These are phyloP conservation scores for Verticillium longisporum DNA, from an alignment of 2,329 filamentous ascomycete genomes.

Conservation along the genomic window DNA sequence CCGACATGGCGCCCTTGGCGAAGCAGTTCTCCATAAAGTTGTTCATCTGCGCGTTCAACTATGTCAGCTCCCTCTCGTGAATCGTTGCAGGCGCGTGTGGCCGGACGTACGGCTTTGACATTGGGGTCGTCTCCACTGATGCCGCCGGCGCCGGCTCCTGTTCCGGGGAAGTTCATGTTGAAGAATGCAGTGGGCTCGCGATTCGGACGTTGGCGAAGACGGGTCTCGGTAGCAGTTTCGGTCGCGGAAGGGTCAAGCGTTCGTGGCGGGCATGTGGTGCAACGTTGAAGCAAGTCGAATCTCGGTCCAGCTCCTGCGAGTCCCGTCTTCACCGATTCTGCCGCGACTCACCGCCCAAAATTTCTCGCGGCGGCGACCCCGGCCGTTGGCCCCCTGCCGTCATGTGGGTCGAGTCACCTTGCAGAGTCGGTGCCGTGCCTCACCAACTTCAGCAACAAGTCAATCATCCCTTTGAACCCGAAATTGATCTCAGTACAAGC, in stretches of 20 bases:
- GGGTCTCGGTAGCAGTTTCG: neutral
- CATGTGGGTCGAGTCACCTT: no score
- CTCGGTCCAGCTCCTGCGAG: neutral
- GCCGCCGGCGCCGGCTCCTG: constrained; percentile 14
- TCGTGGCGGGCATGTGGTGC: neutral
- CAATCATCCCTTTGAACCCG: no score
- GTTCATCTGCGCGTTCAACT: constrained; percentile 55
- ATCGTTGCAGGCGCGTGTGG: neutral
- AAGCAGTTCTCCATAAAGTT: constrained; percentile 85
- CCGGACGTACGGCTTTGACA: constrained; percentile 38
- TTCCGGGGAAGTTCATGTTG: constrained; percentile 32
- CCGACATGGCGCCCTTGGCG: constrained; percentile 81
- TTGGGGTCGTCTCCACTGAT: constrained; percentile 40
- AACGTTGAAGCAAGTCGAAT: neutral
- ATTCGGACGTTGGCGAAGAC: no score
- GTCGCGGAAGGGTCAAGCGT: no score
- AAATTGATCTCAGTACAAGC: no score
- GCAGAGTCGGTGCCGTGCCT: no score
- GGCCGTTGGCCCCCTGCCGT: neutral
- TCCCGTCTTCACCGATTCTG: neutral
- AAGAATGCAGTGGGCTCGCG: no score
- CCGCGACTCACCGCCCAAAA: constrained; percentile 2
- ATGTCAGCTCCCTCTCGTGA: no score
- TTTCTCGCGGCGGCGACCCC: neutral
- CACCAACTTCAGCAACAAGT: no score